Conservation (phyloP, 2,329 filamentous ascomycete species). For the Teratosphaeria gauchensis region DNA sequence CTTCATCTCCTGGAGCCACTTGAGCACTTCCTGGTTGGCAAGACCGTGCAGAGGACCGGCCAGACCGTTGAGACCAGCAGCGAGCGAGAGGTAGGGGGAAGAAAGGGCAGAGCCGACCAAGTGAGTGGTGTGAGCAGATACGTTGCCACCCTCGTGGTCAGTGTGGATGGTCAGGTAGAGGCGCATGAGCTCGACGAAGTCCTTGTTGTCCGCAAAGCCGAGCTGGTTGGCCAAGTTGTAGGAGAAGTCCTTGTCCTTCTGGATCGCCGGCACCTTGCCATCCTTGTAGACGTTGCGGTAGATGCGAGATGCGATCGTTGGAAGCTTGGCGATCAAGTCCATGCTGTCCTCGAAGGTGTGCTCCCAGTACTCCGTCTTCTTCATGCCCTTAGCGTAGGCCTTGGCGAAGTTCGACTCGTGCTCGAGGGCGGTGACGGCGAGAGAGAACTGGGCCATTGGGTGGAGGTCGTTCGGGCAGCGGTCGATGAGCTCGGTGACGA, state of each 20-base stretch:
- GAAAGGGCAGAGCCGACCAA: slow-evolving; percentile 92
- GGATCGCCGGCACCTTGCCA: slow-evolving; percentile 88
- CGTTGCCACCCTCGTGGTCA: slow-evolving; percentile 98
- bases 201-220: slow-evolving; percentile 85
- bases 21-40: slow-evolving; percentile 98
- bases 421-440: slow-evolving; percentile 96
- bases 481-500: slow-evolving; percentile 98
- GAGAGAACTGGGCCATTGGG: slow-evolving; percentile 99
- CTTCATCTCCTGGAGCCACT: slow-evolving; percentile 99
- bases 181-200: slow-evolving; percentile 97
- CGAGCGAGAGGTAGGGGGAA: slow-evolving; percentile 93
- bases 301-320: slow-evolving; percentile 94
- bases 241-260: slow-evolving; percentile 99
- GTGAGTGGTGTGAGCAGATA: slow-evolving; percentile 97
- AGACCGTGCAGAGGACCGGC: slow-evolving; percentile 97
- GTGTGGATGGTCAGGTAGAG: slow-evolving; percentile 99
- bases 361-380: slow-evolving; percentile 99
- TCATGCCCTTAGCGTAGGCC: slow-evolving; percentile 97
- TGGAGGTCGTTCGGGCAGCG: slow-evolving; percentile 97
- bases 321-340: slow-evolving; percentile 99
- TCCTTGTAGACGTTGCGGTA: slow-evolving; percentile 99
- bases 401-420: slow-evolving; percentile 96
- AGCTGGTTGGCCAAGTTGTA: slow-evolving; percentile 99
- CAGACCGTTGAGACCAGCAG: slow-evolving; percentile 94
- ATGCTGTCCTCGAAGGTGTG: slow-evolving; percentile 99